These are phyloP conservation scores for Paspalum vaginatum DNA, from an alignment of 176 grass and related monocot species.

Conservation along the genomic window DNA sequence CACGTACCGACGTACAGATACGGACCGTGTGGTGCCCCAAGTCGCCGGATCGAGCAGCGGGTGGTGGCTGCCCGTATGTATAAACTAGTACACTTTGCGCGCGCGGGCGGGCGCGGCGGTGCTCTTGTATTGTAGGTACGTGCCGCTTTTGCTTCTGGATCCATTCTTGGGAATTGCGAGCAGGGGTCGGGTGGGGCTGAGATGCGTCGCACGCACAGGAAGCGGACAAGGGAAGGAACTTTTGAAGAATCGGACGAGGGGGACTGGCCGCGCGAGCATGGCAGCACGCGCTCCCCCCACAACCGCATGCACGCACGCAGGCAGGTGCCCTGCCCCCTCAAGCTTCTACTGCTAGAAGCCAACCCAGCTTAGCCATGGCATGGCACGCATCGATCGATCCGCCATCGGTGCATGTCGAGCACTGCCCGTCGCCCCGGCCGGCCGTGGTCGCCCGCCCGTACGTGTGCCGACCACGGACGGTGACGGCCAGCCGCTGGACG, in stretches of 20 bases:
- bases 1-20: no score
- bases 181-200: not conserved
- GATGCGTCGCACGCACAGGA: conserved; percentile 3
- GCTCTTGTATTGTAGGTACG: not conserved
- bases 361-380: not conserved
- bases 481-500: no score
- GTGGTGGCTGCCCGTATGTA: no score
- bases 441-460: not conserved
- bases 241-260: conserved; percentile 29
- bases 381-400: not conserved
- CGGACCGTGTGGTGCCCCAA: no score
- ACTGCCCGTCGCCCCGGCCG: not conserved
- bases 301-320: conserved; percentile 9
- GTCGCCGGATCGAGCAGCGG: no score
- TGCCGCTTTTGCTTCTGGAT: conserved; percentile 48
- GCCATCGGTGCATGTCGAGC: not conserved
- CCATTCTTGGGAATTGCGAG: conserved; percentile 41
- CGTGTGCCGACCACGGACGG: conserved; percentile 33
- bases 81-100: not conserved
- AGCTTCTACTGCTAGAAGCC: not conserved
- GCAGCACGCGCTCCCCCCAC: not conserved
- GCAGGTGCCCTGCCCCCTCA: conserved; percentile 14
- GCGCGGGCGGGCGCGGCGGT: not conserved
- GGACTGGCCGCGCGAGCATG: conserved; percentile 11
- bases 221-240: conserved; percentile 46